phyloP scores from a whole-genome alignment of 139 green algal genomes.

The Chlorella sp. region DNA sequence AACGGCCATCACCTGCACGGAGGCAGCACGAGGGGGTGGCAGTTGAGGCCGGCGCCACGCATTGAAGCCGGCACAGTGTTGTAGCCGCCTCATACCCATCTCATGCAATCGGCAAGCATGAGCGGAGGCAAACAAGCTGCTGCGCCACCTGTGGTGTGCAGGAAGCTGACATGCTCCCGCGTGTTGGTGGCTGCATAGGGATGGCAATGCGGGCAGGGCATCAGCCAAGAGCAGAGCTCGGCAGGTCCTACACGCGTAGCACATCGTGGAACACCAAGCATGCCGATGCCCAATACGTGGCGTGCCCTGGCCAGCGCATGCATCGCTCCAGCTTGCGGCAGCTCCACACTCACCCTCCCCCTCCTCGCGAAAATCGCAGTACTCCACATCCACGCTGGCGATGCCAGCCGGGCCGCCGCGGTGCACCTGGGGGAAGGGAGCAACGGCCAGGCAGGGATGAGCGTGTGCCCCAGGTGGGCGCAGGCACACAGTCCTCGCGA shows the following conservation, averaged over 20 bases:
- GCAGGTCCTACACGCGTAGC: no score
- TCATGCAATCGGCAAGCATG: no score
- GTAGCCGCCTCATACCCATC: no score
- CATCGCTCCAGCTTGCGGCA: no score
- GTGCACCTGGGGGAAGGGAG: neutral
- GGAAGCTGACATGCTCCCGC: neutral
- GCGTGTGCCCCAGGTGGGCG: neutral
- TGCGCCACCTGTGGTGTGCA: conserved; percentile 19
- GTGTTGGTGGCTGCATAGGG: conserved; percentile 24
- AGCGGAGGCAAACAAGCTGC: no score
- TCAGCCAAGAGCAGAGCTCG: neutral
- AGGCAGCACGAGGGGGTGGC: no score
- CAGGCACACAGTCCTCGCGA: neutral
- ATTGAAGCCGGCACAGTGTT: no score
- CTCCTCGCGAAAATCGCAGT: conserved; percentile 16
- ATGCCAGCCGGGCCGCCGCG: neutral
- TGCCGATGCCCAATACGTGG: no score
- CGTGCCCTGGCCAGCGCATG: no score
- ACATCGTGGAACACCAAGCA: no score
- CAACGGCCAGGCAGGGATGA: no score
- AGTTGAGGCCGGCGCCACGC: no score
- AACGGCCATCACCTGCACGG: neutral
- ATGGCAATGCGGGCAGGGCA: neutral
- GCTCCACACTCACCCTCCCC: conserved; percentile 20
- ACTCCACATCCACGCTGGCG: neutral